These are phyloP conservation scores for Phytophthora nicotianae DNA, from an alignment of 352 stramenopile genomes.

Conservation along the genomic window DNA sequence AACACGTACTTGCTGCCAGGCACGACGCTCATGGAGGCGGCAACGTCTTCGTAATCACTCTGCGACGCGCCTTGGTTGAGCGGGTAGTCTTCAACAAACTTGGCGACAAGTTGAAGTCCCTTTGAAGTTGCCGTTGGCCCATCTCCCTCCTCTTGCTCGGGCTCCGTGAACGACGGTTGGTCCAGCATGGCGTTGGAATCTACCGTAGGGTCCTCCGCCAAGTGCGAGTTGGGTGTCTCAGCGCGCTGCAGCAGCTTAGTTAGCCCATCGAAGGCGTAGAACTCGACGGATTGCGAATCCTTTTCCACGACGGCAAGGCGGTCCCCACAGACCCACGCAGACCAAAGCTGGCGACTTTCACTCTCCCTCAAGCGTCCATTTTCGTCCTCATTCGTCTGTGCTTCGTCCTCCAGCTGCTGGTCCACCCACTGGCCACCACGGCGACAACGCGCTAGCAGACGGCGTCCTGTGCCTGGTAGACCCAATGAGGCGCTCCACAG, in stretches of 20 bases:
- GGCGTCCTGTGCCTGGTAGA: slow-evolving; percentile 35
- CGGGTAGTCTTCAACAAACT: slow-evolving; percentile 58
- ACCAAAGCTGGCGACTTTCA: slow-evolving; percentile 44
- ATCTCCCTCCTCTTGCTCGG: slow-evolving; percentile 16
- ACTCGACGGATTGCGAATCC: slow-evolving; percentile 61
- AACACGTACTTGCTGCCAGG: slow-evolving; percentile 66
- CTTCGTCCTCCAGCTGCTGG: slow-evolving; percentile 11
- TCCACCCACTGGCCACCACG: slow-evolving; percentile 38
- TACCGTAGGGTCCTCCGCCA: slow-evolving; percentile 1
- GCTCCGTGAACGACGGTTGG: slow-evolving; percentile 22
- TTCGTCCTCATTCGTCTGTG: not conserved
- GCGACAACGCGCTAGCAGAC: slow-evolving; percentile 42
- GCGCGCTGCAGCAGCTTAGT: slow-evolving; percentile 23
- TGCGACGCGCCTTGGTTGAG: slow-evolving; percentile 59
- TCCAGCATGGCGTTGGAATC: slow-evolving; percentile 27
- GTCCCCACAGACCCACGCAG: slow-evolving; percentile 57
- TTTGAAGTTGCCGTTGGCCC: slow-evolving; percentile 14
- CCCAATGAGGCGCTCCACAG: slow-evolving; percentile 54
- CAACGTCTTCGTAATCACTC: slow-evolving; percentile 57
- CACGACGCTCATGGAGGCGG: slow-evolving; percentile 50
- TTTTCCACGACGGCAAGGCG: slow-evolving; percentile 72
- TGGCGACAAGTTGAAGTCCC: slow-evolving; percentile 28
- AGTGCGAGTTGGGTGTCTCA: slow-evolving; percentile 10
- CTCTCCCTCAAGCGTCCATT: slow-evolving; percentile 22
- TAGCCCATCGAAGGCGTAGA: slow-evolving; percentile 74